phyloP scores from a whole-genome alignment of 768 basidiomycete species.

The Tricholoma sp. region DNA sequence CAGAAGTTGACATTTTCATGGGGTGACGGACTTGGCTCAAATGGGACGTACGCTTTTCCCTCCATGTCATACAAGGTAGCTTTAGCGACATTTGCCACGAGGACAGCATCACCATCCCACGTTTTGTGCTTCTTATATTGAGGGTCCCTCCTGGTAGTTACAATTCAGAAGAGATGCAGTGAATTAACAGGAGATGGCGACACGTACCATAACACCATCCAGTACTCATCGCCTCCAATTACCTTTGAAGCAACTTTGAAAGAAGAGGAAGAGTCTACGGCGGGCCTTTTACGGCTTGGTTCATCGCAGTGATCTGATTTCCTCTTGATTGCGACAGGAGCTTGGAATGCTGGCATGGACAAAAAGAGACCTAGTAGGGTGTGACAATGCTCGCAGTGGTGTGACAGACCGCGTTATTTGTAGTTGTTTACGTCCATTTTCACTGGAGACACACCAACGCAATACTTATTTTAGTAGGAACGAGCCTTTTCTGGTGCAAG shows the following conservation, averaged over 20 bases:
- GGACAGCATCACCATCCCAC: slow-evolving; percentile 82
- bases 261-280: slow-evolving; percentile 11
- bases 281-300: slow-evolving; percentile 26
- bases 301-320: slow-evolving; percentile 28
- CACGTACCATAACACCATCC: slow-evolving; percentile 76
- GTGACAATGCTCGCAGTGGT: slow-evolving; percentile 7
- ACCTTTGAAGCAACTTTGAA: not conserved
- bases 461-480: no score
- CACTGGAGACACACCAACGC: not conserved
- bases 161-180: not conserved
- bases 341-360: slow-evolving; percentile 29
- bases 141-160: slow-evolving; percentile 47
- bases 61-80: slow-evolving; percentile 57
- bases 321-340: slow-evolving; percentile 26
- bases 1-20: not conserved
- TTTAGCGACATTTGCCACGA: slow-evolving; percentile 43
- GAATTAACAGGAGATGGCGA: not conserved
- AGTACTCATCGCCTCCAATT: slow-evolving; percentile 37
- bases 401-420: slow-evolving; percentile 6
- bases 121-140: slow-evolving; percentile 84
- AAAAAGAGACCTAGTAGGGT: no score
- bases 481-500: not conserved
- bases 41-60: slow-evolving; percentile 51
- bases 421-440: not conserved
- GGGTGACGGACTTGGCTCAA: not conserved